Evolutionary conservation across 179 eudicot genomes (phyloP).

Genomic region (Nepenthes alata): DNA sequence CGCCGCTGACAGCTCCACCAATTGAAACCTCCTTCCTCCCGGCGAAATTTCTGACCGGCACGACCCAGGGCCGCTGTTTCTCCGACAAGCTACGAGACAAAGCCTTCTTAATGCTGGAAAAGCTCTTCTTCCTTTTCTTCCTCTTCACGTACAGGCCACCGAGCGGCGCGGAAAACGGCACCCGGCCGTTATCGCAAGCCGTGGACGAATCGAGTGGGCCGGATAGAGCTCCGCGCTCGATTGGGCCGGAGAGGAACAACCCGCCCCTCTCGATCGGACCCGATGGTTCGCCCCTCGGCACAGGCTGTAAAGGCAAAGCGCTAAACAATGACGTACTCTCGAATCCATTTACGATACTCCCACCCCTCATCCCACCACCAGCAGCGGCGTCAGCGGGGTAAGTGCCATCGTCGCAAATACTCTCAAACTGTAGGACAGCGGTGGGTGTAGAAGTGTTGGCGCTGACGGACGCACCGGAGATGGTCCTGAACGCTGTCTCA

Average conservation of each 20-base stretch:
- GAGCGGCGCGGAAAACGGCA: conserved; percentile 85
- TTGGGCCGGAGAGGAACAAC: conserved; percentile 81
- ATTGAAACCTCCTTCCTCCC: conserved; percentile 33
- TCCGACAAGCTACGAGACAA: conserved; percentile 57
- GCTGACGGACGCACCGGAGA: conserved; percentile 82
- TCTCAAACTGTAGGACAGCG: conserved; percentile 36
- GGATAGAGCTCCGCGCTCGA: conserved; percentile 81
- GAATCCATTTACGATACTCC: conserved; percentile 54
- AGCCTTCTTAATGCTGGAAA: conserved; percentile 40
- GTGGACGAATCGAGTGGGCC: conserved; percentile 50
- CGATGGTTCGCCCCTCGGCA: conserved; percentile 48
- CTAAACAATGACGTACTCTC: conserved; percentile 74
- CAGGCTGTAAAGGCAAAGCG: conserved; percentile 74
- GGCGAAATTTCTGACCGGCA: conserved; percentile 62
- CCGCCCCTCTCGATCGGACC: conserved; percentile 41
- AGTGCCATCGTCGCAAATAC: conserved; percentile 32
- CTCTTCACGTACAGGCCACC: conserved; percentile 18
- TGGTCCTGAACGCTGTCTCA: conserved; percentile 31
- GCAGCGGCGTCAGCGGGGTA: conserved; percentile 12
- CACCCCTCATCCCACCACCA: conserved; percentile 13
- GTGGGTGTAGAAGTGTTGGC: conserved; percentile 76
- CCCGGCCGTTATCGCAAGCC: conserved; percentile 20
- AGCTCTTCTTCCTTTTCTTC: conserved; percentile 56
- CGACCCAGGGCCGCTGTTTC: conserved; percentile 86
- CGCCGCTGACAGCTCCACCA: neutral